A percentile compares a stretch with the other conserved stretches of the same genome.
These are phyloP conservation scores for Microstroma glucosiphilum DNA, from an alignment of 1,284 basidiomycete genomes.

Conservation along the genomic window DNA sequence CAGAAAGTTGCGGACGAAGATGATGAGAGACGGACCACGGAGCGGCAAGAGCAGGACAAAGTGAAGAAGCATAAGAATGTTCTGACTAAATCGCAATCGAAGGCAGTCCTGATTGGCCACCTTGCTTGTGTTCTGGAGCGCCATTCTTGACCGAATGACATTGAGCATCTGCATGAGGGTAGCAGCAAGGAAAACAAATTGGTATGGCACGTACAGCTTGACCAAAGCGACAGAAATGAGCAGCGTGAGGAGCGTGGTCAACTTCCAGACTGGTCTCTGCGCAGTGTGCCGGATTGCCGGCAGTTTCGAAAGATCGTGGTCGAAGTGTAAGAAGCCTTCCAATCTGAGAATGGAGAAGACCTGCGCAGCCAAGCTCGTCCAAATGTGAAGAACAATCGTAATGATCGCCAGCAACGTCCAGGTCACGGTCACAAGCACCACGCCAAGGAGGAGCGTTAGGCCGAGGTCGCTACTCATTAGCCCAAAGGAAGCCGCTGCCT, in stretches of 20 bases:
- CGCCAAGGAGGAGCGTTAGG: not conserved
- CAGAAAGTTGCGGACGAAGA: slow-evolving; percentile 74
- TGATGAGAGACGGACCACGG: slow-evolving; percentile 69
- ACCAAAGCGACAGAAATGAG: slow-evolving; percentile 62
- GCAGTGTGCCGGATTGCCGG: slow-evolving; percentile 2
- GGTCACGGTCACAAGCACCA: not conserved
- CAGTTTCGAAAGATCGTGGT: slow-evolving; percentile 9
- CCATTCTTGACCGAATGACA: slow-evolving; percentile 29
- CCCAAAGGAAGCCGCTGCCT: slow-evolving; percentile 4
- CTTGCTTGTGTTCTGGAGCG: slow-evolving; percentile 14
- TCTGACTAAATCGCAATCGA: slow-evolving; percentile 54
- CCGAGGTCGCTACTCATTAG: not conserved
- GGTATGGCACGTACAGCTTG: slow-evolving; percentile 73
- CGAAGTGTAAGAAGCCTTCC: slow-evolving; percentile 8
- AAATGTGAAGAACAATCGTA: not conserved
- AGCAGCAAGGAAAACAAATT: slow-evolving; percentile 76
- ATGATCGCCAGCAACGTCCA: not conserved
- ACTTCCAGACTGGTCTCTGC: slow-evolving; percentile 15
- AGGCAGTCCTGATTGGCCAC: slow-evolving; percentile 26
- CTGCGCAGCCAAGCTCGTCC: not conserved
- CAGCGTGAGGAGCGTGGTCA: slow-evolving; percentile 47
- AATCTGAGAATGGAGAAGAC: slow-evolving; percentile 14
- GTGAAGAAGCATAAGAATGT: slow-evolving; percentile 62
- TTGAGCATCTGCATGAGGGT: slow-evolving; percentile 65
- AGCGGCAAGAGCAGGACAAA: slow-evolving; percentile 78